Conservation (phyloP, 441 rosid species). For the Adansonia gregorii region DNA sequence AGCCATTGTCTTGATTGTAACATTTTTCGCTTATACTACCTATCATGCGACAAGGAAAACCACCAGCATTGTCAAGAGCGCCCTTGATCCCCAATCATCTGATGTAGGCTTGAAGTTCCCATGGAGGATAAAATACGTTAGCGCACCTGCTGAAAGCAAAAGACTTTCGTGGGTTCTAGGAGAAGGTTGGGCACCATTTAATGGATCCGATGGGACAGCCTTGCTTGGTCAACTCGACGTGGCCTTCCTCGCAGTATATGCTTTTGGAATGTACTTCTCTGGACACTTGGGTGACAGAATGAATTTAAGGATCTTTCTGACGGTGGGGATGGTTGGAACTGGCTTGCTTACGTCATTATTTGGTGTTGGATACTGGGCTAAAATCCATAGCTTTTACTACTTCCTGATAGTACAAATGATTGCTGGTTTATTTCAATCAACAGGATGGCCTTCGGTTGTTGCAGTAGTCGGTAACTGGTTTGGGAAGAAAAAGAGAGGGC, state of each 20-base stretch:
- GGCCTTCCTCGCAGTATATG: slow-evolving; percentile 82
- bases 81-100: slow-evolving; percentile 81
- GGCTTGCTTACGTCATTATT: slow-evolving; percentile 79
- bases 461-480: slow-evolving; percentile 97
- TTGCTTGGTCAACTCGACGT: slow-evolving; percentile 83
- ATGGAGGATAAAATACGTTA: slow-evolving; percentile 36
- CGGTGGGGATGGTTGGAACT: slow-evolving; percentile 85
- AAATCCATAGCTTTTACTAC: slow-evolving; percentile 68
- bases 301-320: slow-evolving; percentile 73
- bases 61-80: slow-evolving; percentile 85
- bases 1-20: slow-evolving; percentile 75
- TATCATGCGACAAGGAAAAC: slow-evolving; percentile 88
- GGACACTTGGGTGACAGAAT: slow-evolving; percentile 91
- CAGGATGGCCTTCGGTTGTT: slow-evolving; percentile 98
- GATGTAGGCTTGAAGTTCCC: slow-evolving; percentile 50
- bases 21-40: slow-evolving; percentile 76
- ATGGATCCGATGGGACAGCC: slow-evolving; percentile 66
- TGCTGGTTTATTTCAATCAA: slow-evolving; percentile 90
- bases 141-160: slow-evolving; percentile 33
- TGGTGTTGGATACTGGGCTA: slow-evolving; percentile 83
- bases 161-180: slow-evolving; percentile 38
- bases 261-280: slow-evolving; percentile 83
- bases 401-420: slow-evolving; percentile 71
- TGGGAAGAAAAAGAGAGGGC: slow-evolving; percentile 85
- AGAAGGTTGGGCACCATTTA: slow-evolving; percentile 90